Conservation (phyloP, 345 rosid genomes). For the Rhodomyrtus tomentosa region DNA sequence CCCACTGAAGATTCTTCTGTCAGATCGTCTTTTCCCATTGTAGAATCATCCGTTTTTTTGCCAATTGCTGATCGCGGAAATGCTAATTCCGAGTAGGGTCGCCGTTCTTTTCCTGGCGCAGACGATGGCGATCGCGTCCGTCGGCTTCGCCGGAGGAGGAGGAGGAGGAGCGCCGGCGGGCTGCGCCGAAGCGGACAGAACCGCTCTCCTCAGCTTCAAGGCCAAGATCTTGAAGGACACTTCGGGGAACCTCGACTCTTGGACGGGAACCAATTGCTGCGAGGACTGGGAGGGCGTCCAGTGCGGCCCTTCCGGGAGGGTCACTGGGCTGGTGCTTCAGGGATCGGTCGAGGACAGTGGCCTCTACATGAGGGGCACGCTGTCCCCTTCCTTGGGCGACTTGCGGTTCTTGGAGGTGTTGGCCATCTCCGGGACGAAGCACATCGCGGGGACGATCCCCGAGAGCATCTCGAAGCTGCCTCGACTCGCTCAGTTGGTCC, state of each 20-base stretch:
- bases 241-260: constrained; percentile 48
- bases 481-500: constrained; percentile 41
- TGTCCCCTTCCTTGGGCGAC: constrained; percentile 57
- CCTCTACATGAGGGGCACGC: constrained; percentile 64
- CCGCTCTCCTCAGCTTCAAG: constrained; percentile 70
- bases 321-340: constrained; percentile 42
- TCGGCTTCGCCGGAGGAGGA: neutral
- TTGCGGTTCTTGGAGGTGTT: constrained; percentile 48
- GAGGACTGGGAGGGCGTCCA: constrained; percentile 85
- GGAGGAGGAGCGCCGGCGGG: constrained; percentile 1
- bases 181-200: constrained; percentile 59
- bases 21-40: constrained; percentile 10
- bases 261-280: constrained; percentile 74
- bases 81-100: constrained; percentile 58
- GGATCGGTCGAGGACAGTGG: constrained; percentile 29
- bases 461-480: constrained; percentile 35
- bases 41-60: neutral
- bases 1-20: constrained; percentile 18
- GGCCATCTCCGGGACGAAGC: constrained; percentile 59
- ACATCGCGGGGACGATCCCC: constrained; percentile 70
- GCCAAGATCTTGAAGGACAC: constrained; percentile 59
- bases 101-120: constrained; percentile 28
- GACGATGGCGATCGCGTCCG: neutral
- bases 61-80: constrained; percentile 20
- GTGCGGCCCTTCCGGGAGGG: constrained; percentile 67